Conservation (phyloP, 1,284 basidiomycete species). For the Irpex lacteus region DNA sequence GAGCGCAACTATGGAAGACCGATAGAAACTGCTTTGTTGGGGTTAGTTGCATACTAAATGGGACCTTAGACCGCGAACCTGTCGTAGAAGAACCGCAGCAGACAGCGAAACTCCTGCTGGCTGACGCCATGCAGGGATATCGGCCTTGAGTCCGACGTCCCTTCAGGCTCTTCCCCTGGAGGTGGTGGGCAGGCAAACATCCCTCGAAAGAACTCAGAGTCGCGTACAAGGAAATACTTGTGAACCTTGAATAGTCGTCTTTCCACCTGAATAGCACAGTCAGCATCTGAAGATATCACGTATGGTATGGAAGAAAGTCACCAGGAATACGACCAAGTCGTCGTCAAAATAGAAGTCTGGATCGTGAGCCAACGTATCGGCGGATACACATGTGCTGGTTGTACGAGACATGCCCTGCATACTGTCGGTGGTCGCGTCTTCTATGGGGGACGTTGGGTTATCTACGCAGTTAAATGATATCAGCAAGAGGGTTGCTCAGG, state of each 20-base stretch:
- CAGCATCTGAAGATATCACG: background rate
- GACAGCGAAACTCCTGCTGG: constrained; percentile 9
- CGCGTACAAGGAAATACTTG: constrained; percentile 29
- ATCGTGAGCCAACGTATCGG: constrained; percentile 1
- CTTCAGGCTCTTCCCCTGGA: constrained; percentile 9
- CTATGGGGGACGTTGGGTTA: background rate
- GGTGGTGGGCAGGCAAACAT: constrained; percentile 21
- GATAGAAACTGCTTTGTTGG: constrained; percentile 26
- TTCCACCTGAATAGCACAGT: constrained; percentile 24
- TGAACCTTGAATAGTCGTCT: constrained; percentile 30
- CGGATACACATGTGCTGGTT: too few relatives aligned
- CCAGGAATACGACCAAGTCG: constrained; percentile 9
- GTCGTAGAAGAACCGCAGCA: constrained; percentile 16
- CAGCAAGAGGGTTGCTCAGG: background rate
- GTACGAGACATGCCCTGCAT: background rate
- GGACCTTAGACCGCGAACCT: constrained; percentile 1
- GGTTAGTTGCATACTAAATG: background rate
- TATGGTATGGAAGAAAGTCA: background rate
- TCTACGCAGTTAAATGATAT: background rate
- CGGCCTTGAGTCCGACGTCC: constrained; percentile 9
- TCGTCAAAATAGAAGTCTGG: constrained; percentile 11
- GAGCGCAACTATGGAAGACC: constrained; percentile 22
- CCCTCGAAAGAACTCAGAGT: constrained; percentile 31
- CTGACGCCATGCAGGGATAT: constrained; percentile 14
- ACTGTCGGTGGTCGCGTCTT: background rate